These are phyloP conservation scores for Alternaria gaisen DNA, from an alignment of 2,329 filamentous ascomycete genomes.

Conservation along the genomic window DNA sequence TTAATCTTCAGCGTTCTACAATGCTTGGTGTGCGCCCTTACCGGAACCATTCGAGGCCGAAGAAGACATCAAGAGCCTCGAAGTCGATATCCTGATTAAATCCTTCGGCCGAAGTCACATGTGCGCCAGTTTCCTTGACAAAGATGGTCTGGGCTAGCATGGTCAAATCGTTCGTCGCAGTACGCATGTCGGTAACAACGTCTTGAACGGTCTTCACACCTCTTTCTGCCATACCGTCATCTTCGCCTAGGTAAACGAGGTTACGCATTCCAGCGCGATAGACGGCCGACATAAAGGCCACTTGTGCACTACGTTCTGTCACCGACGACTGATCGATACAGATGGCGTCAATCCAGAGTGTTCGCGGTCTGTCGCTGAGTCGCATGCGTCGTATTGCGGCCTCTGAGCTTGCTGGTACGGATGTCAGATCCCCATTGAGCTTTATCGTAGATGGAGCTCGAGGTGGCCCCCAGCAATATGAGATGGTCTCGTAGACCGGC, in stretches of 20 bases:
- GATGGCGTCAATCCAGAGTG: not conserved
- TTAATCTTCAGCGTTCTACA: accelerated
- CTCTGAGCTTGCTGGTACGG: not conserved
- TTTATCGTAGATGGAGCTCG: accelerated
- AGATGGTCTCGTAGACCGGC: not conserved
- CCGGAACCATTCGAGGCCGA: not conserved
- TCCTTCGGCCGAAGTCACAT: accelerated
- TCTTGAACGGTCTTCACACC: not conserved
- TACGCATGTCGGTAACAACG: not conserved
- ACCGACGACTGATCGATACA: not conserved
- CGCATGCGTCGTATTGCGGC: not conserved
- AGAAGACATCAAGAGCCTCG: not conserved
- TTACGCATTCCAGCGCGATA: not conserved
- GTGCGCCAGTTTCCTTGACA: accelerated
- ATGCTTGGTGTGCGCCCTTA: not conserved
- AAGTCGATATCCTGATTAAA: accelerated
- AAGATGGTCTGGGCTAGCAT: accelerated
- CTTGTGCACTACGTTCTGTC: not conserved
- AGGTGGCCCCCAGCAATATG: not conserved
- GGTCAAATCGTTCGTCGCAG: accelerated
- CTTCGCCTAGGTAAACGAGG: not conserved
- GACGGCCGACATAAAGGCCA: accelerated
- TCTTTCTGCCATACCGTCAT: not conserved
- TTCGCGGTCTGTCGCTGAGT: not conserved
- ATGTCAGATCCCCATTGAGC: not conserved